Evolutionary conservation across 192 early-diverging fungal genomes (phyloP).

Genomic region (Gorgonomyces haynaldii): DNA sequence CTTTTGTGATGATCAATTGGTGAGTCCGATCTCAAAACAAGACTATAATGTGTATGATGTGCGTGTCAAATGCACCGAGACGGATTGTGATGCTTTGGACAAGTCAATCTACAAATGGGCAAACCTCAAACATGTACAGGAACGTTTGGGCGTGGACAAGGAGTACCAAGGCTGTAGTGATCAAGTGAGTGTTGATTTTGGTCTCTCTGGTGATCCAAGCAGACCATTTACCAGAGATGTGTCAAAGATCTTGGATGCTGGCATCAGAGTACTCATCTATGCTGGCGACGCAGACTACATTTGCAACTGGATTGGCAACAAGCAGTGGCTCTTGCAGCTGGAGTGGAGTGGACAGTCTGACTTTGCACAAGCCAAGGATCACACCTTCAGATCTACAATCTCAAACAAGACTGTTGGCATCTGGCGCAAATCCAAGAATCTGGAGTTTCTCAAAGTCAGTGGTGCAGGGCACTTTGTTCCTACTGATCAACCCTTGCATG

Average conservation of each 20-base stretch:
- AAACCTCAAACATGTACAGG: slow-evolving; percentile 65
- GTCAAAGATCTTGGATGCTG: slow-evolving; percentile 56
- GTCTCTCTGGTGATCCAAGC: slow-evolving; percentile 82
- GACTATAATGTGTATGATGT: slow-evolving; percentile 41
- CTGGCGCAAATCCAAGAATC: slow-evolving; percentile 51
- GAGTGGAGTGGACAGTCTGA: slow-evolving; percentile 68
- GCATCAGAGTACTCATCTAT: slow-evolving; percentile 77
- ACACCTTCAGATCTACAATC: slow-evolving; percentile 52
- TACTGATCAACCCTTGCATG: slow-evolving; percentile 79
- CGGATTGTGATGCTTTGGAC: slow-evolving; percentile 36
- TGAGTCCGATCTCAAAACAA: slow-evolving; percentile 65
- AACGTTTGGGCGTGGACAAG: slow-evolving; percentile 62
- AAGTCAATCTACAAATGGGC: slow-evolving; percentile 66
- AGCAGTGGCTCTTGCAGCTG: slow-evolving; percentile 77
- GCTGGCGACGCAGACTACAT: slow-evolving; percentile 91
- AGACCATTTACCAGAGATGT: slow-evolving; percentile 56
- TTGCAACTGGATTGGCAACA: slow-evolving; percentile 85
- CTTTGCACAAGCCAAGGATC: slow-evolving; percentile 58
- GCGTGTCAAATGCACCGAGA: not conserved
- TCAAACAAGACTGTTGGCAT: slow-evolving; percentile 51
- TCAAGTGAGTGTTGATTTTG: slow-evolving; percentile 68
- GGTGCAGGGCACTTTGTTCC: slow-evolving; percentile 69
- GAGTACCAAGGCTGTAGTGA: slow-evolving; percentile 74
- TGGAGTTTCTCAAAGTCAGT: slow-evolving; percentile 79
- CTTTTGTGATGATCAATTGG: slow-evolving; percentile 79